Conservation (phyloP, 495 filamentous ascomycete genomes). For the Massariosphaeria phaeospora region DNA sequence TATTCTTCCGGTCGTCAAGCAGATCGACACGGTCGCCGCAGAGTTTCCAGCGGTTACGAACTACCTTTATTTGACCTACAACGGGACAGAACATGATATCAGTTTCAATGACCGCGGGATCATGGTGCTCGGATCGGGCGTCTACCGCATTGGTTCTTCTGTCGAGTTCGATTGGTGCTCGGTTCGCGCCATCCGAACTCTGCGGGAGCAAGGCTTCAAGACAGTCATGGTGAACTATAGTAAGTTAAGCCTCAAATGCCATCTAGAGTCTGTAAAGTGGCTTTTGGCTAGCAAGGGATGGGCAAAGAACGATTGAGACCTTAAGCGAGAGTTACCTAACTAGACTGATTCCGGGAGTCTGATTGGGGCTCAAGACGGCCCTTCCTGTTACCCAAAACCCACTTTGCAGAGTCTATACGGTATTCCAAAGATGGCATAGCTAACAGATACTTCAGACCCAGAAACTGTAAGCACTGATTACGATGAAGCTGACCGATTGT, state of each 20-base stretch:
- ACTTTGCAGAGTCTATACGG: too few species aligned
- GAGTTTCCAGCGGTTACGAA: conserved; percentile 95
- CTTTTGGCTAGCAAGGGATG: too few species aligned
- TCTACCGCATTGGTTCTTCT: conserved; percentile 95
- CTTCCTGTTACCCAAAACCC: too few species aligned
- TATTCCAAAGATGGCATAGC: too few species aligned
- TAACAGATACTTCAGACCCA: too few species aligned
- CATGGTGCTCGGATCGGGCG: conserved; percentile 96
- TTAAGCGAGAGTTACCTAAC: too few species aligned
- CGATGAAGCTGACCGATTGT: conserved; percentile 90
- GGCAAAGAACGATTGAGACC: too few species aligned
- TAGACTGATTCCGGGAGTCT: too few species aligned
- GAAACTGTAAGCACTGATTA: conserved; percentile 95
- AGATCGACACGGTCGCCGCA: conserved; percentile 96
- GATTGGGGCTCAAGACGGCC: too few species aligned
- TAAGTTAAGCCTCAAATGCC: too few species aligned
- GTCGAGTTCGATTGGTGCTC: conserved; percentile 99
- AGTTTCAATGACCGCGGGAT: conserved; percentile 79
- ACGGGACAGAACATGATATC: conserved; percentile 81
- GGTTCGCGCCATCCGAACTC: conserved; percentile 89
- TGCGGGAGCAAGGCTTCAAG: conserved; percentile 82
- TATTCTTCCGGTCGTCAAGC: conserved; percentile 86
- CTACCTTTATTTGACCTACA: conserved; percentile 98
- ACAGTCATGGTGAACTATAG: conserved; percentile 94
- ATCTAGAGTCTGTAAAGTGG: too few species aligned